Base-by-base conservation (phyloP, 768 basidiomycete genomes). In the Psilocybe cubensis region DNA sequence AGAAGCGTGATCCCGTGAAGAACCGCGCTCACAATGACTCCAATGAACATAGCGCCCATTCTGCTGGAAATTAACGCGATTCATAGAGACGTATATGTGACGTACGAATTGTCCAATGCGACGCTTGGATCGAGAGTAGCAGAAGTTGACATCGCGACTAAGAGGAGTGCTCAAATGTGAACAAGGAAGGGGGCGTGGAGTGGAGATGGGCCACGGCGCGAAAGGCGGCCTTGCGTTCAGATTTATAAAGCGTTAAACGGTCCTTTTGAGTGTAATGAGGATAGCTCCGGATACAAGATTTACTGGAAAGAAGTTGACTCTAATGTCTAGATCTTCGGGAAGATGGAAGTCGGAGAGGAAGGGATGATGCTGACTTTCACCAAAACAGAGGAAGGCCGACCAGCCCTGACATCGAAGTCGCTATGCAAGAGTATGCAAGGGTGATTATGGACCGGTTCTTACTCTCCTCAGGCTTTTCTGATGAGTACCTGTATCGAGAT, bases 41-140 rank as follows among this genome's bases (percentile, higher is more conserved):
- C 79, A 31, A 80, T 65, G 51, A 79, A 67, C 72, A 79, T 76
- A 0, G 76, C 74, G 9, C 79, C 79, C 70, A 80, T 77, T 42
- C 78, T 80, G 42, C 27, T 42, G 20, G 27, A 35, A 1, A 1
- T 18, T 49, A 54, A 41, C 25, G 53, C 23, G 31, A 29, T n/a
- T 20, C 44, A 52, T 4, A 23, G 23, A 9, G 25, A 24, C 21
- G 17, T n/a, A 25, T 14, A 29, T 2, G 4, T 4, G 7, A 59
- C 70, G 24, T 31, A 75, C 73, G 74, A 70, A 59, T 71, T 73
- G 52, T 76, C 68, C 28, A 77, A 67, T 3, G 73, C 62, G 2
- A 61, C 65, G 18, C 59, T 60, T 6, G 63, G 53, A 11, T 71
- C 52, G 44, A 76, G 52, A 10, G 73, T 74, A 3, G 73, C 73